A percentile compares a stretch with the other conserved stretches of the same genome.
Evolutionary conservation across 2,329 filamentous ascomycete genomes (phyloP).

Genomic region (Aspergillus sp.): DNA sequence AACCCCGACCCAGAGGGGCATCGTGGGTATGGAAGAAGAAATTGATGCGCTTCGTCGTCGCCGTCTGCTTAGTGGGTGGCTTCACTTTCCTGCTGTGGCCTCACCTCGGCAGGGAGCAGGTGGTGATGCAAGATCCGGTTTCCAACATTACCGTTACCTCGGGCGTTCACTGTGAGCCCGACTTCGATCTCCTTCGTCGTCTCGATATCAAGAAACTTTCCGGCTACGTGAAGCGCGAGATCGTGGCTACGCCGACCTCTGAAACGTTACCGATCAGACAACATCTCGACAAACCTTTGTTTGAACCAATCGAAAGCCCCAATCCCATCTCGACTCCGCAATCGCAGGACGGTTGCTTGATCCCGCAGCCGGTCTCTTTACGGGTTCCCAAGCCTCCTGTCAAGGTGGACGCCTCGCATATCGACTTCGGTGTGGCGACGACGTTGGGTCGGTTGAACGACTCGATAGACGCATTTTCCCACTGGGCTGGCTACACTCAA

Average conservation of each 20-base stretch:
- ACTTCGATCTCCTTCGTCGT: conserved; percentile 23
- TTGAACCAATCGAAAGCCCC: conserved; percentile 12
- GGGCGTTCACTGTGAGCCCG: conserved; percentile 28
- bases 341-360: conserved; percentile 33
- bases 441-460: conserved; percentile 51
- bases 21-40: conserved; percentile 36
- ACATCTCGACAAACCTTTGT: conserved; percentile 26
- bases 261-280: conserved; percentile 28
- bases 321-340: conserved; percentile 8
- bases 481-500: conserved; percentile 56
- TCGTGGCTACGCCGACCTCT: conserved; percentile 24
- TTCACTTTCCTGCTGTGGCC: conserved; percentile 32
- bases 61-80: conserved; percentile 22
- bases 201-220: conserved; percentile 28
- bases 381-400: conserved; percentile 47
- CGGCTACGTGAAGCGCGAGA: conserved; percentile 32
- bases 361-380: conserved; percentile 49
- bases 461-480: conserved; percentile 53
- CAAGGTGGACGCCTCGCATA: conserved; percentile 48
- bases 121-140: conserved; percentile 14
- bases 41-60: conserved; percentile 28
- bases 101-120: conserved; percentile 11
- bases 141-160: conserved; percentile 33
- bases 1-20: conserved; percentile 21
- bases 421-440: conserved; percentile 60